Base-by-base conservation (phyloP, 495 filamentous ascomycete species). In the Usnea hakonensis region DNA sequence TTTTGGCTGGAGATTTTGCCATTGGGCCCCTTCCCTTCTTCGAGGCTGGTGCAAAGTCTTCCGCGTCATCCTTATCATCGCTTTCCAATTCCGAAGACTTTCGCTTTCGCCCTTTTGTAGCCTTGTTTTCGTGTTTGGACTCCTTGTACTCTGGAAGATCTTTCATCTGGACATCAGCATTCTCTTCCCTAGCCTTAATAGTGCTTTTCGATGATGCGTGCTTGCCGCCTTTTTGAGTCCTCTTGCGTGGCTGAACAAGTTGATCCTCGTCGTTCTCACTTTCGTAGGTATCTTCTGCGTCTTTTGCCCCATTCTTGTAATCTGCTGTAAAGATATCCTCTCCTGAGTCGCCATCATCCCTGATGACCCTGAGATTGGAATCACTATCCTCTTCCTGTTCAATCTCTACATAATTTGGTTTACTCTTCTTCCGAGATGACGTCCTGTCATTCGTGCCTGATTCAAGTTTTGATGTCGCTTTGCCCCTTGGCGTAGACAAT, bases 271-370 rank as follows among this genome's bases (percentile, higher is more conserved):
- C 80, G 41, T 83, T 81, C 60, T 85, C 85, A 32, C 76, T 80
- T 38, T 89, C 86, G 52, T 87, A 87, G 66, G 87, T 85, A 65
- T 89, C 87, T 69, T 83, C 87, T 41, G 81, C 72, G 43, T 65
- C 71, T 63, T 85, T 89, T 55, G 71, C 71, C 52, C 75, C 74
- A 60, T 72, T 73, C 65, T 77, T 81, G n/a, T 81, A 83, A 55
- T 87, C 86, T 0, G 83, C 81, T 2, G 83, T 83, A 69, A 86
- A 88, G 19, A 91, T 87, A 66, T 92, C 88, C 62, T 91, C 88
- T 16, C 79, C 84, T 7, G 79, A 87, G 58, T 88, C 82, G n/a
- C 78, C 75, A 58, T 81, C 83, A 56, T 86, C 87, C 40, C 79
- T 77, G 11, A 86, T 81, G 57, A 84, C 61, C 37, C 80, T 55